Evolutionary conservation across 179 eudicot genomes (phyloP), one percentile per base, ranked within the genome.

Genomic region (Nepenthes alata): DNA sequence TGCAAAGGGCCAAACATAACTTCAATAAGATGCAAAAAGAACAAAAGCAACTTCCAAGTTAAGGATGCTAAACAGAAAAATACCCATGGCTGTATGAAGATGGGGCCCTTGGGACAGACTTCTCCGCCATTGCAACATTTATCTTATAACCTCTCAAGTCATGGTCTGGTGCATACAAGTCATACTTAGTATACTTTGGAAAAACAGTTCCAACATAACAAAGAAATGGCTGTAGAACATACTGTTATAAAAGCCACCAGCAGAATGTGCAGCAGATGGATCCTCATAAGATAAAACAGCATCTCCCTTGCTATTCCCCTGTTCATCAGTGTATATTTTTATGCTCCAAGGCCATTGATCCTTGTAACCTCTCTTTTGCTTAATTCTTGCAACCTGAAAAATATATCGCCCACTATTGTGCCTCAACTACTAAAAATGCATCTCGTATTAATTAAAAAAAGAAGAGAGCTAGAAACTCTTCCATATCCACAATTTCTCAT

Each of bases 291-390:
- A 73, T 72, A 91, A 63, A 72, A 73, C 82, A 44, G 81, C 98
- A 81, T 89, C 96, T 59, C 98, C 98, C 78, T 91, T 91, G 74
- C 78, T 82, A 44, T 86, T 93, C 64, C 96, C 96, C 44, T 66
- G 74, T 14, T 93, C 98, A 73, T 89, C 98, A 4, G 93, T 85
- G 82, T 89, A 93, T 34, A 93, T 55, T 68, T 89, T 93, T 66
- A 93, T 89, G 70, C 82, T 89, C 81, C 83, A 93, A 1, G 98
- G 98, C 98, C 98, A 93, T 67, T 93, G 98, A 75, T 93, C 98
- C 79, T 93, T 89, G 66, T 74, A 89, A 15, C 98, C 98, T 54
- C 95, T 72, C 85, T 86, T 86, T 69, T 93, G 98, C 83, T 93
- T 93, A 74, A 93, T 80, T 72, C 90, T 85, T 65, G 85, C 96